These are phyloP conservation scores for Fagus crenata DNA, from an alignment of 306 rosid genomes.

Conservation along the genomic window DNA sequence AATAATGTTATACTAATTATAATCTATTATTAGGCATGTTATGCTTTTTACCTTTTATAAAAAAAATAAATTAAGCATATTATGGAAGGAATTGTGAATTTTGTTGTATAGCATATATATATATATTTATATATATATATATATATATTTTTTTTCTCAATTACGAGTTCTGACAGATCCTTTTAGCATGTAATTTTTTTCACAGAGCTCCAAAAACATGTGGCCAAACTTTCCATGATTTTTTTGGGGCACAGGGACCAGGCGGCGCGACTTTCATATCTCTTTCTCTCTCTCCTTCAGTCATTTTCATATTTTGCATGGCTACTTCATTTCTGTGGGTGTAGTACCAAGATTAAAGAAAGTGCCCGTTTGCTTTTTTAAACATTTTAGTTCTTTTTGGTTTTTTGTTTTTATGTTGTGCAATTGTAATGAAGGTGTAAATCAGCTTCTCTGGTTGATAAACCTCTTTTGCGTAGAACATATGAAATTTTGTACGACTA, in stretches of 20 bases:
- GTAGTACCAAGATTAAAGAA: background rate
- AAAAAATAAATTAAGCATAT: too few relatives aligned
- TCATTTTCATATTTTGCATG: constrained; percentile 23
- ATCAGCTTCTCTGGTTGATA: background rate
- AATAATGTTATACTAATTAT: too few relatives aligned
- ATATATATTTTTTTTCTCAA: too few relatives aligned
- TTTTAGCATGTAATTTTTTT: background rate
- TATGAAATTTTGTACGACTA: background rate
- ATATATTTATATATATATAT: too few relatives aligned
- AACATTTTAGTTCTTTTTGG: background rate
- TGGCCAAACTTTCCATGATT: constrained; percentile 24
- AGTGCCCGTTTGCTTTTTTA: background rate
- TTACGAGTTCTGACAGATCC: background rate
- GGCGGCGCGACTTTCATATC: constrained; percentile 32
- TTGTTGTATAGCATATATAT: too few relatives aligned
- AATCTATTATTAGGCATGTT: too few relatives aligned
- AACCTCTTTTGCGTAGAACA: background rate
- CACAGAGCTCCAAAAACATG: background rate
- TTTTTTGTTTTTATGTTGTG: background rate
- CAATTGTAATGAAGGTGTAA: background rate
- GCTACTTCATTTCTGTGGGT: constrained; percentile 9
- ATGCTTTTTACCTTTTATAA: too few relatives aligned
- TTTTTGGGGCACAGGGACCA: constrained; percentile 10
- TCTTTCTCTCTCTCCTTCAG: constrained; percentile 3
- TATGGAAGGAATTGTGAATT: too few relatives aligned